Conservation (phyloP, 495 filamentous ascomycete species). For the Friedmanniomyces endolithicus region DNA sequence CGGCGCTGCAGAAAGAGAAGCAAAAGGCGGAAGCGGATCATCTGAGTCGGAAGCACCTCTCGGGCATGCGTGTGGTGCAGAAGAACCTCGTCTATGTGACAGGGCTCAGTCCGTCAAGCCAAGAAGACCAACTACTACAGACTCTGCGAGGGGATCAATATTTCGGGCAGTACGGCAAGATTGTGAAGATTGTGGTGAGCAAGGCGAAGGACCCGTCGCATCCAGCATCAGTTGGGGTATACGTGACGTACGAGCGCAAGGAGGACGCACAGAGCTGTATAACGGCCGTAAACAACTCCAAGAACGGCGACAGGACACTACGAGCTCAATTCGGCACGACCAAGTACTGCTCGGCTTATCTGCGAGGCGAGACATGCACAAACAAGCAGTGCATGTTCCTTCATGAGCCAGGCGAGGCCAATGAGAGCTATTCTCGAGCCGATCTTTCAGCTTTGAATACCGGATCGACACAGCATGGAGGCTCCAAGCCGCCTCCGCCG, state of each 20-base stretch:
- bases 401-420: constrained; percentile 91
- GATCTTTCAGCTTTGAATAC: constrained; percentile 95
- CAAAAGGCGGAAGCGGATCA: constrained; percentile 94
- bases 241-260: constrained; percentile 87
- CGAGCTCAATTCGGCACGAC: constrained; percentile 94
- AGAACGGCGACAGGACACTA: constrained; percentile 75
- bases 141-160: constrained; percentile 80
- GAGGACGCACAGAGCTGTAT: constrained; percentile 84
- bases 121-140: constrained; percentile 78
- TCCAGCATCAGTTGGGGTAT: constrained; percentile 76
- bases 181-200: constrained; percentile 96
- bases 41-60: constrained; percentile 84
- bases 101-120: constrained; percentile 77
- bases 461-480: constrained; percentile 52
- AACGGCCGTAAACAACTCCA: constrained; percentile 76
- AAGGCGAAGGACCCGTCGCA: constrained; percentile 70
- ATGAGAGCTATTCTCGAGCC: constrained; percentile 89
- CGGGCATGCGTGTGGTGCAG: constrained; percentile 88
- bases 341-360: constrained; percentile 96
- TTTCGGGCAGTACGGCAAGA: constrained; percentile 97
- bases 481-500: constrained; percentile 32
- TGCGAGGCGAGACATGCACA: constrained; percentile 81
- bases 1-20: constrained; percentile 82
- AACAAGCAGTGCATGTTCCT: constrained; percentile 96
- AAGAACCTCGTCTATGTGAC: constrained; percentile 99